Conservation (phyloP, 805 yeast species). For the Lipomyces oligophaga region DNA sequence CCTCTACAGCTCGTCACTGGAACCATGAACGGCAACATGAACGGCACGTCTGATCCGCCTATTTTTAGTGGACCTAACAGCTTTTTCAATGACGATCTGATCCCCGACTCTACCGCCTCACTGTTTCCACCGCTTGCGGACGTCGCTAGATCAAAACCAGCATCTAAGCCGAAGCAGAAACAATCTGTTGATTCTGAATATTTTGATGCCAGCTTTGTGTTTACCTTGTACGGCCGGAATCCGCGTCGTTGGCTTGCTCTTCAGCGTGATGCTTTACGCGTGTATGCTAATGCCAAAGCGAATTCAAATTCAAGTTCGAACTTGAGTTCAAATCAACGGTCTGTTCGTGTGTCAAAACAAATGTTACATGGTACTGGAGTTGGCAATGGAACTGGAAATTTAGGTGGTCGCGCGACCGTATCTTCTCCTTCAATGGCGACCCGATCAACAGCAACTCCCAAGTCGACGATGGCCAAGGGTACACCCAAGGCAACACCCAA, state of each 20-base stretch:
- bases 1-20: too few species aligned
- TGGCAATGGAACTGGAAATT: background rate
- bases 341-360: background rate
- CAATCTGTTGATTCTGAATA: conserved; percentile 11
- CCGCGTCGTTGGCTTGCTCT: conserved; percentile 24
- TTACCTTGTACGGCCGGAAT: conserved; percentile 13
- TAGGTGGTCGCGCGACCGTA: too few species aligned
- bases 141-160: conserved; percentile 11
- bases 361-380: background rate
- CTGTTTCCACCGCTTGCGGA: conserved; percentile 23
- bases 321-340: background rate
- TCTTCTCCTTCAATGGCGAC: background rate
- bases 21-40: too few species aligned
- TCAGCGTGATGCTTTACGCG: conserved; percentile 14
- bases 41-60: conserved; percentile 6
- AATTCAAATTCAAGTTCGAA: background rate
- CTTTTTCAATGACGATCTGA: too few species aligned
- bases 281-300: conserved; percentile 4
- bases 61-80: too few species aligned
- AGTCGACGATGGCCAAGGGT: conserved; percentile 14
- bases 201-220: conserved; percentile 13
- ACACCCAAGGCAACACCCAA: conserved; percentile 3
- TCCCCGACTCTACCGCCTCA: conserved; percentile 6
- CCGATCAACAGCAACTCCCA: background rate
- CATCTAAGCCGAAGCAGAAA: conserved; percentile 1